A percentile compares a stretch with the other conserved stretches of the same genome.
These are phyloP conservation scores for Diddensiella transvaalensis DNA, from an alignment of 805 yeast genomes.

Conservation along the genomic window DNA sequence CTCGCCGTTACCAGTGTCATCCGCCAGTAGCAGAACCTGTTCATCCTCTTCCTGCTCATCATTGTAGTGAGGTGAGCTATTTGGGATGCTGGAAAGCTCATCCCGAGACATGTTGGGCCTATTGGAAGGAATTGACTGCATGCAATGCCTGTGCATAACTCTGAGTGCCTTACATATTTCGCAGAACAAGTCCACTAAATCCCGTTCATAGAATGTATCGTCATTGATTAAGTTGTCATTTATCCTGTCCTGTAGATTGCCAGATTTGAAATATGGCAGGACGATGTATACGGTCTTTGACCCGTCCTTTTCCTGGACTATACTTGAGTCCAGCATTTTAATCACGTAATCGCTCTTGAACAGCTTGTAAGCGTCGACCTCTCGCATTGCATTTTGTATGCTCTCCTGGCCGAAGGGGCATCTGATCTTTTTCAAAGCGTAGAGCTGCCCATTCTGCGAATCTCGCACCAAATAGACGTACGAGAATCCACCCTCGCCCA, in stretches of 20 bases:
- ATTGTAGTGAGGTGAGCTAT: not conserved
- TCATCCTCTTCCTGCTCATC: conserved; percentile 14
- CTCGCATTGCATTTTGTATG: conserved; percentile 69
- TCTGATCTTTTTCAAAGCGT: conserved; percentile 79
- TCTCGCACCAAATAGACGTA: conserved; percentile 74
- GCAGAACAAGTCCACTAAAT: conserved; percentile 56
- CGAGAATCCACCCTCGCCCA: conserved; percentile 90
- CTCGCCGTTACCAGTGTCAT: conserved; percentile 12
- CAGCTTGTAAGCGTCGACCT: conserved; percentile 68
- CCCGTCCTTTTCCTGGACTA: conserved; percentile 72
- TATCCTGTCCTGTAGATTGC: conserved; percentile 79
- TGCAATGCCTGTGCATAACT: conserved; percentile 59
- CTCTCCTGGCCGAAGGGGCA: conserved; percentile 84
- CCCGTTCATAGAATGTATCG: conserved; percentile 53
- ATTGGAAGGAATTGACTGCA: conserved; percentile 2
- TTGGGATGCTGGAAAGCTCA: too few relatives aligned
- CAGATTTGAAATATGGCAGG: conserved; percentile 70
- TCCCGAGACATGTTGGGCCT: not conserved
- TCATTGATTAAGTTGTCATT: conserved; percentile 58
- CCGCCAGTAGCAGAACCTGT: conserved; percentile 9
- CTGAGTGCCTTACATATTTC: conserved; percentile 74
- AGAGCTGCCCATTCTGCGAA: conserved; percentile 42
- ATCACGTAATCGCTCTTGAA: conserved; percentile 66
- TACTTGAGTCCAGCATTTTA: conserved; percentile 63
- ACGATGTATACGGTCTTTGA: conserved; percentile 73